Conservation (phyloP, 2,329 filamentous ascomycete species). For the Dactylellina leptospora region DNA sequence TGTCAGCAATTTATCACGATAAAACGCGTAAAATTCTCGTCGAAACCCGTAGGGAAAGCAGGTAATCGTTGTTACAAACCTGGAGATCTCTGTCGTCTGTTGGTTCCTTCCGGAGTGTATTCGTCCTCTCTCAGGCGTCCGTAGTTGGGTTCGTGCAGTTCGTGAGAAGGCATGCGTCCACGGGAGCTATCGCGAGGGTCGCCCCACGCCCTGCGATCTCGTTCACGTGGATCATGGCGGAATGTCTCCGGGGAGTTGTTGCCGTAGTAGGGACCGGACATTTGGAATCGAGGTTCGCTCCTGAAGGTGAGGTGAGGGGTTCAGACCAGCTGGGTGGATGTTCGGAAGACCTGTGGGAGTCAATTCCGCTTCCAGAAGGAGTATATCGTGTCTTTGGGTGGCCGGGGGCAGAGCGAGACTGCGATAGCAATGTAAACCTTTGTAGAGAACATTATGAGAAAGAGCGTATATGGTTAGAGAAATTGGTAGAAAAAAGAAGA, state of each 20-base stretch:
- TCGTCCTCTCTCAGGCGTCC: slow-evolving; percentile 50
- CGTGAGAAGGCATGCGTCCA: slow-evolving; percentile 43
- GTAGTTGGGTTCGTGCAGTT: slow-evolving; percentile 37
- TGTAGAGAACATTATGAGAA: slow-evolving; percentile 54
- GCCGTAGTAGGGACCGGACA: slow-evolving; percentile 51
- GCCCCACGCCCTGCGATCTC: slow-evolving; percentile 42
- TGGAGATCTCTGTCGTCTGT: slow-evolving; percentile 45
- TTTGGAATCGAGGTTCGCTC: slow-evolving; percentile 12
- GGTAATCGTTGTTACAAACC: slow-evolving; percentile 35
- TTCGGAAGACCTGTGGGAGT: background rate
- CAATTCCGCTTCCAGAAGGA: background rate
- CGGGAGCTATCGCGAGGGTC: slow-evolving; percentile 49
- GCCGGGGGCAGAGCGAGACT: slow-evolving; percentile 17
- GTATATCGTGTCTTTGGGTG: background rate
- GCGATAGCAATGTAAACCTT: slow-evolving; percentile 25
- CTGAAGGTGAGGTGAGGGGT: background rate
- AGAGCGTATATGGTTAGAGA: slow-evolving; percentile 37
- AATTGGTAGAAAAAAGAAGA: slow-evolving; percentile 12
- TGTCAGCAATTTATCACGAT: background rate
- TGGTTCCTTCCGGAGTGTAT: slow-evolving; percentile 28
- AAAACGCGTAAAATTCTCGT: slow-evolving; percentile 16
- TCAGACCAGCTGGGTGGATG: slow-evolving; percentile 5
- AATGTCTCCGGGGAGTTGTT: slow-evolving; percentile 48
- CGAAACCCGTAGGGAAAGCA: background rate
- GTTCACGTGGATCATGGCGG: slow-evolving; percentile 45